phyloP scores from a whole-genome alignment of 2,329 filamentous ascomycete species.

The Nemania sp. region DNA sequence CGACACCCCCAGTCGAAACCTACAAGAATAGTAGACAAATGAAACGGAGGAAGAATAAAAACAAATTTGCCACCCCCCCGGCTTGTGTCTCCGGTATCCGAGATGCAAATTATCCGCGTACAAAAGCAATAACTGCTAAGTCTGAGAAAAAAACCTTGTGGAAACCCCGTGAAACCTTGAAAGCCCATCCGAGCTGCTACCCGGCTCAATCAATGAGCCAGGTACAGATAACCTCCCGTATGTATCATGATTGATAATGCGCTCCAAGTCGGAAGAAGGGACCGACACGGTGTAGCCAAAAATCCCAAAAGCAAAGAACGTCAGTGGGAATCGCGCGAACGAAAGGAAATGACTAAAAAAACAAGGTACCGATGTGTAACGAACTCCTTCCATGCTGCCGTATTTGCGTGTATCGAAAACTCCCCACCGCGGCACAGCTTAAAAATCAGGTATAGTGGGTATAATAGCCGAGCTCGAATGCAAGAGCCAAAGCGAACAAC shows the following conservation, averaged over 20 bases:
- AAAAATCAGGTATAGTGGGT: slow-evolving; percentile 33
- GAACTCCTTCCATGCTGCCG: slow-evolving; percentile 41
- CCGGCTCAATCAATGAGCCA: slow-evolving; percentile 38
- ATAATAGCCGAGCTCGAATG: slow-evolving; percentile 35
- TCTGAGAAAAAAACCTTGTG: neutral
- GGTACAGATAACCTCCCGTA: slow-evolving; percentile 31
- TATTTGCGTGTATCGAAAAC: slow-evolving; percentile 38
- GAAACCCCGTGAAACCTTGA: slow-evolving; percentile 1
- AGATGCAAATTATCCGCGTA: slow-evolving; percentile 39
- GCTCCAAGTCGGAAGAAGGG: slow-evolving; percentile 17
- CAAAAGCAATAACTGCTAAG: slow-evolving; percentile 10
- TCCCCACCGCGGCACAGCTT: slow-evolving; percentile 28
- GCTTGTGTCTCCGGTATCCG: slow-evolving; percentile 19
- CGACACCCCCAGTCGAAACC: neutral
- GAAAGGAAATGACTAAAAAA: neutral
- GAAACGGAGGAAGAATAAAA: slow-evolving; percentile 6
- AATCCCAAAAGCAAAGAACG: slow-evolving; percentile 10
- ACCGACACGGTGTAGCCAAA: slow-evolving; percentile 22
- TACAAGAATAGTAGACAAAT: neutral
- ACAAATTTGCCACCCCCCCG: slow-evolving; percentile 27
- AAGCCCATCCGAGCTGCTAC: slow-evolving; percentile 18
- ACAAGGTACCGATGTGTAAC: slow-evolving; percentile 21
- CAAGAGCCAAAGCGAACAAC: slow-evolving; percentile 35
- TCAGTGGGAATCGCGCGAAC: slow-evolving; percentile 8
- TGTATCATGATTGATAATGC: slow-evolving; percentile 35